Conservation (phyloP, 139 green algal species). For the Trebouxia sp. region DNA sequence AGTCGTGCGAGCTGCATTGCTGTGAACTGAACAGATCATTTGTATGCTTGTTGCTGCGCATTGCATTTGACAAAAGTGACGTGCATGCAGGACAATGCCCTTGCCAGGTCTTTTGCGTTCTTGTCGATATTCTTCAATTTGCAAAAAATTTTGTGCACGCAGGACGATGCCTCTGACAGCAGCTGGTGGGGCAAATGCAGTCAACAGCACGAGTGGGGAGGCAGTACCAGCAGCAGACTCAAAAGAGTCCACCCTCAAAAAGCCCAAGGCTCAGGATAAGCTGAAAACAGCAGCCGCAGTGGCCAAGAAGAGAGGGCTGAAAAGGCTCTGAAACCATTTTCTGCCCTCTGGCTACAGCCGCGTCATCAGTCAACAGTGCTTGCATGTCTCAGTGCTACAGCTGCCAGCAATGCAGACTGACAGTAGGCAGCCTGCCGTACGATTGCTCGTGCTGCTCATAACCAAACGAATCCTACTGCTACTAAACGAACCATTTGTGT, state of each 20-base stretch:
- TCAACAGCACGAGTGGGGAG: constrained; percentile 54
- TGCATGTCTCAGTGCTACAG: neutral
- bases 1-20: too few relatives aligned
- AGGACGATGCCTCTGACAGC: constrained; percentile 69
- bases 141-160: too few relatives aligned
- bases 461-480: constrained; percentile 3
- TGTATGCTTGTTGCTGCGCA: too few relatives aligned
- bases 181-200: constrained; percentile 71
- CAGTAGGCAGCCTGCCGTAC: neutral
- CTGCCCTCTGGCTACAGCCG: too few relatives aligned
- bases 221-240: constrained; percentile 17
- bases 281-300: constrained; percentile 34
- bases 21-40: too few relatives aligned
- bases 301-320: constrained; percentile 80
- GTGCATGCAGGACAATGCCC: too few relatives aligned
- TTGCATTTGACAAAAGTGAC: too few relatives aligned
- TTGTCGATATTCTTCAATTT: neutral
- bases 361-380: neutral
- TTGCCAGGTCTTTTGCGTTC: too few relatives aligned
- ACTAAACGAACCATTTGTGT: neutral
- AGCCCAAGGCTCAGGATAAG: constrained; percentile 60
- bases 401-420: neutral
- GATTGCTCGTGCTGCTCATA: neutral
- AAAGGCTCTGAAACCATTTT: constrained; percentile 73
- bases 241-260: constrained; percentile 49